Percentiles rank a stretch among this genome's conserved stretches.
Evolutionary conservation across 306 rosid genomes (phyloP).

Genomic region (Quercus berberidifolia): DNA sequence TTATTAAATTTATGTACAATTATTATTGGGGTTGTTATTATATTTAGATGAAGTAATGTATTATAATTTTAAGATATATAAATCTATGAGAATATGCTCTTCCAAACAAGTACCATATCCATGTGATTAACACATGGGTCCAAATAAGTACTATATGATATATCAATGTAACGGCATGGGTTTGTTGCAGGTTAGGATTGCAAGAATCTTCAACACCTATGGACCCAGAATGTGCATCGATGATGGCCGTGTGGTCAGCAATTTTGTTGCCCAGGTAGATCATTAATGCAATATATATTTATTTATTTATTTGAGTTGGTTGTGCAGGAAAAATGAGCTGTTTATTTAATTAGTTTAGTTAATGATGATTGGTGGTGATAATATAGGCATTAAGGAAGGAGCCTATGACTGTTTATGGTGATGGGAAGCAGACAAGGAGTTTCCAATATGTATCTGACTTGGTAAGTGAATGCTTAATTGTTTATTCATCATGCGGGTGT

Average conservation of each 20-base stretch:
- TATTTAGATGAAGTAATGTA: no score
- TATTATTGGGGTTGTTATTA: no score
- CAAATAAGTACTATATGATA: no score
- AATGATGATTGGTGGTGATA: slow-evolving; percentile 15
- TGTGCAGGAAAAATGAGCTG: not conserved
- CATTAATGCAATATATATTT: no score
- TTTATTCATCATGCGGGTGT: not conserved
- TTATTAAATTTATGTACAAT: no score
- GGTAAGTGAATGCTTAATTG: slow-evolving; percentile 39
- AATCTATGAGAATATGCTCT: no score
- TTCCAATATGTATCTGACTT: slow-evolving; percentile 98
- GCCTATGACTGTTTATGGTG: slow-evolving; percentile 94
- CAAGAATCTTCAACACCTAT: slow-evolving; percentile 95
- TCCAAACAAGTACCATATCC: no score
- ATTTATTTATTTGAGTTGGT: not conserved
- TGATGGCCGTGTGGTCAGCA: slow-evolving; percentile 98
- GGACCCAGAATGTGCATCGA: slow-evolving; percentile 99
- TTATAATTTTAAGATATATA: no score
- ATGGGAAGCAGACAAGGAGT: slow-evolving; percentile 99
- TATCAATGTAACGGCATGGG: not conserved
- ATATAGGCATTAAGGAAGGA: slow-evolving; percentile 96
- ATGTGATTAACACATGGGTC: no score
- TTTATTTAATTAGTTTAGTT: slow-evolving; percentile 9
- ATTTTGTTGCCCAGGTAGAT: slow-evolving; percentile 92
- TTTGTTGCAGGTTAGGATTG: slow-evolving; percentile 80